phyloP scores from a whole-genome alignment of 73 alveolate genomes.

The Paramecium primaurelia region DNA sequence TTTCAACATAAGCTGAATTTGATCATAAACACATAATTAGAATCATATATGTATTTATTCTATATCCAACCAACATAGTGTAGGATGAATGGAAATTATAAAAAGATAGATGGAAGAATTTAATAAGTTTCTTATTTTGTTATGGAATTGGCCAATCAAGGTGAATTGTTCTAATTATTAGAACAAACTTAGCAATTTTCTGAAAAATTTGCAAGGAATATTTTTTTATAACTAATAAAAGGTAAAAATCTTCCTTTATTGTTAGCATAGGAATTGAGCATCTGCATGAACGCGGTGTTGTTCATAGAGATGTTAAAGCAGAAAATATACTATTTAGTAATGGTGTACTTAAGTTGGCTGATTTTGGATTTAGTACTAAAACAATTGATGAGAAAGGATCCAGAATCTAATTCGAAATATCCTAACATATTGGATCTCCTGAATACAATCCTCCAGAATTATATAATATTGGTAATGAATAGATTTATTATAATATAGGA shows the following conservation, averaged over 20 bases:
- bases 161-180: not conserved
- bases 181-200: slow-evolving; percentile 13
- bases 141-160: slow-evolving; percentile 40
- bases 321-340: slow-evolving; percentile 32
- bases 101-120: slow-evolving; percentile 13
- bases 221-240: not conserved
- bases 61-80: not conserved
- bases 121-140: slow-evolving; percentile 20
- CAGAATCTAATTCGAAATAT: slow-evolving; percentile 14
- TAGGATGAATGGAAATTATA: slow-evolving; percentile 5
- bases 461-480: not conserved
- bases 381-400: slow-evolving; percentile 48
- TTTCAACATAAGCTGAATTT: not conserved
- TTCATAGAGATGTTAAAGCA: slow-evolving; percentile 37
- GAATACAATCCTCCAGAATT: slow-evolving; percentile 63
- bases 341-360: slow-evolving; percentile 9
- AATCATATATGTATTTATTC: not conserved
- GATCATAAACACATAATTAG: slow-evolving; percentile 37
- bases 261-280: slow-evolving; percentile 44
- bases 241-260: not conserved
- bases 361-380: slow-evolving; percentile 57
- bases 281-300: slow-evolving; percentile 45
- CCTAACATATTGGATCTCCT: slow-evolving; percentile 52
- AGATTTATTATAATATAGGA: not conserved
- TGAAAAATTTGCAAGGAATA: slow-evolving; percentile 45